Evolutionary conservation across 257 asterid genomes (phyloP).

Genomic region (Echites panduratus): DNA sequence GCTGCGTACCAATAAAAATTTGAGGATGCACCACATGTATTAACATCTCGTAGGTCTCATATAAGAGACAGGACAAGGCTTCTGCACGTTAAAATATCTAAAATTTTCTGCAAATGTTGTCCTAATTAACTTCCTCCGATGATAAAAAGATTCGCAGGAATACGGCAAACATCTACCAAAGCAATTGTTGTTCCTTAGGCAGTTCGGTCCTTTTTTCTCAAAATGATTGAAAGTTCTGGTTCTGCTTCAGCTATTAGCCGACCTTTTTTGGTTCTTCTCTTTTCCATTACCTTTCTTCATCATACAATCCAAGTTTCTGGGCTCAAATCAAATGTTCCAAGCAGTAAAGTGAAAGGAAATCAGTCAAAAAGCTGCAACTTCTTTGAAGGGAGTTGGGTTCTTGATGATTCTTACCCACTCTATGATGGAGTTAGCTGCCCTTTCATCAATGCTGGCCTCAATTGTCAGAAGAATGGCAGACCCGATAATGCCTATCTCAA

Average conservation of each 20-base stretch:
- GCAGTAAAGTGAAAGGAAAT: neutral
- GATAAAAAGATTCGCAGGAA: neutral
- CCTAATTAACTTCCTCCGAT: neutral
- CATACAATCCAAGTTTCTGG: neutral
- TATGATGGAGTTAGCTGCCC: conserved; percentile 56
- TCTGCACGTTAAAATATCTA: neutral
- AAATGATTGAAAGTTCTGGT: conserved; percentile 5
- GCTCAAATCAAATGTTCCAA: neutral
- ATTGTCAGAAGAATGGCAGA: conserved; percentile 60
- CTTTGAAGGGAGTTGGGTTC: conserved; percentile 61
- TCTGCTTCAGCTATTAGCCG: neutral
- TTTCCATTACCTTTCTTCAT: neutral
- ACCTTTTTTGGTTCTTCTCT: neutral
- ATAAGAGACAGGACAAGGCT: neutral
- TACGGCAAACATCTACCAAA: neutral
- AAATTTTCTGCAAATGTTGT: neutral
- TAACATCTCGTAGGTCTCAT: too few species aligned
- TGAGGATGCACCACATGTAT: too few species aligned
- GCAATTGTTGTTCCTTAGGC: neutral
- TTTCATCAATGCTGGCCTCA: conserved; percentile 37
- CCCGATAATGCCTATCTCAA: conserved; percentile 37
- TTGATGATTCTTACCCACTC: conserved; percentile 42
- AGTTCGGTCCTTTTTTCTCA: neutral
- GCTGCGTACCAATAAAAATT: too few species aligned
- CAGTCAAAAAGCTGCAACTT: conserved; percentile 34